Evolutionary conservation across 192 early-diverging fungal genomes (phyloP).

Genomic region (Obelidium mucronatum): DNA sequence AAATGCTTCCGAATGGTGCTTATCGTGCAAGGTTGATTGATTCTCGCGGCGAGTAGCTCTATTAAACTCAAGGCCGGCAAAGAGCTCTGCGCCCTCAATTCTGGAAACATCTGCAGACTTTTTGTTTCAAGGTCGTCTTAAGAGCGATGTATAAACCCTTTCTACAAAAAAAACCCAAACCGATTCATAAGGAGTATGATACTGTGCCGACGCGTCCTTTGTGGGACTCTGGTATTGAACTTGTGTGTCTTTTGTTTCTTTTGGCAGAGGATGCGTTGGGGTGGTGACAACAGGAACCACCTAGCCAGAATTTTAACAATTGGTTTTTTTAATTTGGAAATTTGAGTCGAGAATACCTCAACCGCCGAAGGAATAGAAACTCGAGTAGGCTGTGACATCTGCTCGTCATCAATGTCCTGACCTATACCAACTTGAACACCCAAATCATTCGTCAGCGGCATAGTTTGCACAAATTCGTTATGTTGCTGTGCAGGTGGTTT

Average conservation of each 20-base stretch:
- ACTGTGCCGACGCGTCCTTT: constrained; percentile 25
- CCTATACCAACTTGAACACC: constrained; percentile 32
- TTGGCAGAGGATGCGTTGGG: background rate
- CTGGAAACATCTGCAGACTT: constrained; percentile 22
- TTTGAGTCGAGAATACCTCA: background rate
- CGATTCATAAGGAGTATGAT: constrained; percentile 34
- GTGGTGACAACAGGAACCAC: background rate
- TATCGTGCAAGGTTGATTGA: too few relatives aligned
- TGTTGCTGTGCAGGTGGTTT: too few relatives aligned
- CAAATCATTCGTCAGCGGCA: constrained; percentile 21
- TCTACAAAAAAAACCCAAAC: background rate
- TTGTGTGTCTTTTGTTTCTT: constrained; percentile 6
- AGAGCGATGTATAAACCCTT: background rate
- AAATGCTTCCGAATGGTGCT: too few relatives aligned
- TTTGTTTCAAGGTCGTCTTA: background rate
- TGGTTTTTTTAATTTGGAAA: background rate
- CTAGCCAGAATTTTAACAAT: background rate
- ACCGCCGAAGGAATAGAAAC: background rate
- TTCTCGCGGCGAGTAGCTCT: too few relatives aligned
- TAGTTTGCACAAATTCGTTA: constrained; percentile 31
- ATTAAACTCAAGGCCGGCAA: constrained; percentile 11
- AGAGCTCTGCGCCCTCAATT: constrained; percentile 5
- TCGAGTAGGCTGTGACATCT: too few relatives aligned
- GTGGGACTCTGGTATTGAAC: constrained; percentile 27
- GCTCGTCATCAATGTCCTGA: background rate